A percentile compares a stretch with the other conserved stretches of the same genome.
Conservation (phyloP, 2,329 filamentous ascomycete genomes). For the Fusarium tuaranense region DNA sequence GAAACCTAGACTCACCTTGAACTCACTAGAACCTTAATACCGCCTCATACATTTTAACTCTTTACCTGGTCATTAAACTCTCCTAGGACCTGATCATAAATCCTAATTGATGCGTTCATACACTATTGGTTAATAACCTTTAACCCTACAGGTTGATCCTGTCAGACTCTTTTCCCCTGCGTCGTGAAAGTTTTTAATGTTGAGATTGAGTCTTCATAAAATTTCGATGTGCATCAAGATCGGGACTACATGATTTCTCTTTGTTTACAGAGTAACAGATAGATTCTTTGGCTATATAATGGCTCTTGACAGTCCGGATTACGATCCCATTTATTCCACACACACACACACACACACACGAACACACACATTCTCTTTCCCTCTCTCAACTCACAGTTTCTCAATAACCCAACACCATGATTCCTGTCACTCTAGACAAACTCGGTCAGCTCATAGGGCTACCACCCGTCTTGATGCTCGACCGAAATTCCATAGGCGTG, state of each 20-base stretch:
- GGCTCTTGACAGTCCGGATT: neutral
- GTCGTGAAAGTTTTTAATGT: neutral
- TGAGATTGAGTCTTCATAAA: neutral
- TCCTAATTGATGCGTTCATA: neutral
- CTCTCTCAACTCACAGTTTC: neutral
- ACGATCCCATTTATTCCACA: neutral
- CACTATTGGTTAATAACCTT: neutral
- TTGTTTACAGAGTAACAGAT: neutral
- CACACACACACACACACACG: neutral
- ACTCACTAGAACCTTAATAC: neutral
- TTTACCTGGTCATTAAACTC: neutral
- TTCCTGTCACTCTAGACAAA: neutral
- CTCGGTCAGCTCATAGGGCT: neutral
- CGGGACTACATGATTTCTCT: neutral
- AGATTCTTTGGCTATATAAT: neutral
- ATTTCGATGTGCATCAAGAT: neutral
- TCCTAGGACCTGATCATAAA: neutral
- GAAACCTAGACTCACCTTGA: neutral
- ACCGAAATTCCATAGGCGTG: neutral
- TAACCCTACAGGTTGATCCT: neutral
- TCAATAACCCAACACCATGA: neutral
- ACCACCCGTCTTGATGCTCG: neutral
- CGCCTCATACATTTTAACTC: neutral
- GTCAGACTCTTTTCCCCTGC: neutral
- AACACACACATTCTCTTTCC: neutral